Evolutionary conservation across 106 monocot species (phyloP).

Genomic region (Hemerocallis citrina): DNA sequence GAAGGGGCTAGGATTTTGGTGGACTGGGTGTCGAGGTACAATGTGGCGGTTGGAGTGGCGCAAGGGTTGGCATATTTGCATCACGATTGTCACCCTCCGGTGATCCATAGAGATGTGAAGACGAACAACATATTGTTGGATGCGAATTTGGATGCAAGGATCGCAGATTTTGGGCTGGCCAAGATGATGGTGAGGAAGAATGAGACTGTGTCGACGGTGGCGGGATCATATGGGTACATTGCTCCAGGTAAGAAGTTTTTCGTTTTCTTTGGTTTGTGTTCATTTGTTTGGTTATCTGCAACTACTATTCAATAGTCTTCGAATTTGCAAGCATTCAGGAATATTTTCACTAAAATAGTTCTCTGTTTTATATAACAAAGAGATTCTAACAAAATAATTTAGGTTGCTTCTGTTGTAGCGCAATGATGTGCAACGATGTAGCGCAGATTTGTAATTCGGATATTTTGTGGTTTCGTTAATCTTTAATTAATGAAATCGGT

Average conservation of each 20-base stretch:
- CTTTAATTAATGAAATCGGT: too few species aligned
- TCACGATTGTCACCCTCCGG: constrained; percentile 78
- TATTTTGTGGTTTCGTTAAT: too few species aligned
- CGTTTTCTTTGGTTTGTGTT: neutral
- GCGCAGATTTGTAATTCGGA: too few species aligned
- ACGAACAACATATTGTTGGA: constrained; percentile 79
- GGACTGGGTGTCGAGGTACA: constrained; percentile 85
- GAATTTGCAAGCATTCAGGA: too few species aligned
- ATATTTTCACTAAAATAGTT: too few species aligned
- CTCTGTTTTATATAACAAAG: too few species aligned
- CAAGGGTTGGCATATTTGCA: constrained; percentile 86
- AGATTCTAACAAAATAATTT: too few species aligned
- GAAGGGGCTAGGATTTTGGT: constrained; percentile 28
- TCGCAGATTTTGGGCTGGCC: constrained; percentile 86
- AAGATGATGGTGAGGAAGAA: constrained; percentile 45
- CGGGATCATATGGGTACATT: constrained; percentile 88
- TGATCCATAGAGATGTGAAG: constrained; percentile 88
- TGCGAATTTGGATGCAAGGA: constrained; percentile 53
- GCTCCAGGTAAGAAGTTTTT: constrained; percentile 55
- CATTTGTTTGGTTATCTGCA: too few species aligned
- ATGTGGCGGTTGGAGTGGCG: constrained; percentile 67
- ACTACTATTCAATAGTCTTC: too few species aligned
- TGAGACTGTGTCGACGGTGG: constrained; percentile 65
- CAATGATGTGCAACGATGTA: too few species aligned
- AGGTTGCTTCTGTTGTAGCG: too few species aligned